Base-by-base conservation (phyloP, 805 yeast species). In the Priceomyces haplophilus region DNA sequence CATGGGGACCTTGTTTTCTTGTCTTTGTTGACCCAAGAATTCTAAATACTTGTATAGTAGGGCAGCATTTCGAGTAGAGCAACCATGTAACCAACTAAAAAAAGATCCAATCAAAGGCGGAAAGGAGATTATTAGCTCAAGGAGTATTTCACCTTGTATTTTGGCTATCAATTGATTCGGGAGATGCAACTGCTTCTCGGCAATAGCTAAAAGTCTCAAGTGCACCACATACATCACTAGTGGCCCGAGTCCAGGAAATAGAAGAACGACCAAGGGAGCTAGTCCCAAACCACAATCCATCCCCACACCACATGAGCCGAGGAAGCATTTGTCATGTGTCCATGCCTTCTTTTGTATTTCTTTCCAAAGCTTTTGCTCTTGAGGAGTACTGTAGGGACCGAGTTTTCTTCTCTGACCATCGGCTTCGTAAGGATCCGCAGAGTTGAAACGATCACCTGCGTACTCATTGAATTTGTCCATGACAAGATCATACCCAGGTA, bases 31-130 rank as follows among this genome's bases (percentile, higher is more conserved):
- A 2, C 53, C 55, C 17, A 53, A 36, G 32, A 46, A 47, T 12
- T 45, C 46, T 37, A 61, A 45, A 41, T 53, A 58, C 12, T 51
- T 49, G 58, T 87, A 88, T 7, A 89, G 73, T 53, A 88, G 55
- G 0, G 91, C 90, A 0, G 96, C 95, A 60, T 91, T 90, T 54
- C 97, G 71, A 0, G 97, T 87, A 6, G 95, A 86, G 57, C 96
- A 86, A 2, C 82, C 86, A 56, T 88, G 79, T 60, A 90, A 46
- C 91, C 96, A 90, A 10, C 86, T 67, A 42, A 89, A 76, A 29
- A 89, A 64, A 2, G 82, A 71, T 1, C 98, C 98, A 25, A 91
- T 60, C 3, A 89, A 51, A 0, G 98, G 98, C 0, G 91, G 83
- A 25, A 91, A 67, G 2, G 90, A 75, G 30, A 90, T 79, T 31